Evolutionary conservation across 768 basidiomycete species (phyloP).

Genomic region (Russula abietina): DNA sequence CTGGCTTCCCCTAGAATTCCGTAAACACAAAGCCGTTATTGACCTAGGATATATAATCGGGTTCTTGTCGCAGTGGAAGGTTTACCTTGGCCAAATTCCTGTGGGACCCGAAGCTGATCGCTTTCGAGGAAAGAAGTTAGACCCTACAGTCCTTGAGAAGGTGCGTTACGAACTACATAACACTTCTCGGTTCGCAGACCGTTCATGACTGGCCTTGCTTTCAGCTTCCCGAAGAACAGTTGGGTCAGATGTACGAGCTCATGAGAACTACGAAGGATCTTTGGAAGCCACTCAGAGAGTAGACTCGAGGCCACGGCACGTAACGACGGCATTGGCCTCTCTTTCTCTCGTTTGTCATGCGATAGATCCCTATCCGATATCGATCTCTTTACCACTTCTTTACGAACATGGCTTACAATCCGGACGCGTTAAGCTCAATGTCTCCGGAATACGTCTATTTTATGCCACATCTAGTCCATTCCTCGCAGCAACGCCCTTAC

Average conservation of each 20-base stretch:
- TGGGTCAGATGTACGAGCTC: constrained; percentile 90
- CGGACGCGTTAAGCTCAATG: not conserved
- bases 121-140: constrained; percentile 63
- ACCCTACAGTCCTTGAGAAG: constrained; percentile 70
- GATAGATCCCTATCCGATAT: not conserved
- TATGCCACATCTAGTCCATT: not conserved
- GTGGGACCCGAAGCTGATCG: constrained; percentile 37
- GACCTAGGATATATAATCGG: constrained; percentile 90
- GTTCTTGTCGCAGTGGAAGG: no score
- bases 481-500: not conserved
- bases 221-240: constrained; percentile 87
- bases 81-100: constrained; percentile 74
- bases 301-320: not conserved
- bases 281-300: constrained; percentile 55
- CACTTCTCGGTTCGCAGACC: not conserved
- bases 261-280: constrained; percentile 88
- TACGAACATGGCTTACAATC: constrained; percentile 7
- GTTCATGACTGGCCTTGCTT: constrained; percentile 2
- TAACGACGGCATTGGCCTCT: not conserved
- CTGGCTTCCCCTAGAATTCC: constrained; percentile 62
- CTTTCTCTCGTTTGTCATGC: no score
- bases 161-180: constrained; percentile 33
- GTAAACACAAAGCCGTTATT: constrained; percentile 65
- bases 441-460: not conserved
- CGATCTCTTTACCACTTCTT: not conserved